phyloP scores from a whole-genome alignment of 805 yeast genomes.

The Torulaspora maleeae region DNA sequence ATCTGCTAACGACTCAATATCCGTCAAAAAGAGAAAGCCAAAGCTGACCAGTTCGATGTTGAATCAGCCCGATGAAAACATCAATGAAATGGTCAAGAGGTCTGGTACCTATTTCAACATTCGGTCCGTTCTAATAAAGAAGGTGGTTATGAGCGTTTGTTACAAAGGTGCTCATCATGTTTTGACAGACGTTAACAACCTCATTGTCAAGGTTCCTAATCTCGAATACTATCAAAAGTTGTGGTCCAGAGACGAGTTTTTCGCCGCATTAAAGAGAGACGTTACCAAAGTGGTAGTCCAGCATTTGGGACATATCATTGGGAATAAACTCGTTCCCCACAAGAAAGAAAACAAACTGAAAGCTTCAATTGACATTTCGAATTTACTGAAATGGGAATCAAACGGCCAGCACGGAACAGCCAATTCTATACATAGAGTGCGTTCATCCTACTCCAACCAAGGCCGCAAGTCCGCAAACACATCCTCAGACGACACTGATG shows the following conservation, averaged over 20 bases:
- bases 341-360: slow-evolving; percentile 35
- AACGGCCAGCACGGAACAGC: slow-evolving; percentile 3
- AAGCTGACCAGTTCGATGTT: slow-evolving; percentile 14
- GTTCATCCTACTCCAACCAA: slow-evolving; percentile 3
- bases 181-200: slow-evolving; percentile 54
- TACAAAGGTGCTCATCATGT: slow-evolving; percentile 60
- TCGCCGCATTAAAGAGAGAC: slow-evolving; percentile 49
- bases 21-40: slow-evolving; percentile 10
- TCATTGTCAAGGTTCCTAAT: slow-evolving; percentile 49
- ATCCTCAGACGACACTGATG: slow-evolving; percentile 2
- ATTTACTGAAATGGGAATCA: slow-evolving; percentile 16
- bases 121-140: slow-evolving; percentile 46
- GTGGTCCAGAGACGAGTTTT: slow-evolving; percentile 58
- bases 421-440: not conserved
- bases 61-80: slow-evolving; percentile 32
- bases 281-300: slow-evolving; percentile 50
- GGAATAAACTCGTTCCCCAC: slow-evolving; percentile 52
- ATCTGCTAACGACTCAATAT: slow-evolving; percentile 5
- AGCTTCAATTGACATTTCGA: slow-evolving; percentile 21
- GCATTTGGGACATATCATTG: slow-evolving; percentile 57
- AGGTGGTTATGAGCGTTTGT: slow-evolving; percentile 53
- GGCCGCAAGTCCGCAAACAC: not conserved
- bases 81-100: slow-evolving; percentile 63
- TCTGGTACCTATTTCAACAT: slow-evolving; percentile 68
- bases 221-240: slow-evolving; percentile 43